These are phyloP conservation scores for Dothideomycetes sp. DNA, from an alignment of 2,329 filamentous ascomycete species.

Conservation along the genomic window DNA sequence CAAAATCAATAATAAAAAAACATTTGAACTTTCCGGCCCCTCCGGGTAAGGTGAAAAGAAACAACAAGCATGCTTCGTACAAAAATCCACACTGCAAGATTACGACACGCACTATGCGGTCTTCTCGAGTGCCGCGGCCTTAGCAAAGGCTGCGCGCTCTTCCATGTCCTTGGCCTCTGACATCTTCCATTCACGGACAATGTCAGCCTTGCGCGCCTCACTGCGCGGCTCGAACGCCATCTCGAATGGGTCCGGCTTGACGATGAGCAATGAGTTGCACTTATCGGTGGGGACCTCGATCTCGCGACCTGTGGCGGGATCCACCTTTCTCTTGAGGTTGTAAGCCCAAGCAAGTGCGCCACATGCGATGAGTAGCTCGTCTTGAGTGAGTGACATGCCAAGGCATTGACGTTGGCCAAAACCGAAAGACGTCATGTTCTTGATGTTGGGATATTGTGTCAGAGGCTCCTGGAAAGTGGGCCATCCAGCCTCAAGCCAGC, in stretches of 20 bases:
- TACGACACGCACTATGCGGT: too few relatives aligned
- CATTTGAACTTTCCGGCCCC: too few relatives aligned
- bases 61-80: too few relatives aligned
- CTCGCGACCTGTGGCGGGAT: constrained; percentile 34
- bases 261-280: constrained; percentile 48
- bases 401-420: constrained; percentile 56
- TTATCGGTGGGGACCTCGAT: constrained; percentile 37
- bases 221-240: constrained; percentile 47
- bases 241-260: constrained; percentile 48
- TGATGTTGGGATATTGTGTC: constrained; percentile 53
- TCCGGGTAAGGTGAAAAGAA: too few relatives aligned
- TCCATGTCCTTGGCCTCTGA: constrained; percentile 29
- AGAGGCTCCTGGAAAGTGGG: constrained; percentile 58
- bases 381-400: constrained; percentile 53
- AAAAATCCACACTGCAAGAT: too few relatives aligned
- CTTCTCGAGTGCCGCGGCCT: constrained; percentile 10
- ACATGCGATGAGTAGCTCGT: constrained; percentile 47
- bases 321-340: constrained; percentile 41
- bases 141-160: constrained; percentile 28
- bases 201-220: constrained; percentile 30
- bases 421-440: constrained; percentile 56
- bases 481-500: constrained; percentile 54
- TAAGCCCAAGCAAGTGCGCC: constrained; percentile 41
- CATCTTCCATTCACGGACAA: constrained; percentile 31
- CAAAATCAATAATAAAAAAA: too few relatives aligned